Conservation (phyloP, 2,329 filamentous ascomycete species). For the Rutstroemia sydowiana region DNA sequence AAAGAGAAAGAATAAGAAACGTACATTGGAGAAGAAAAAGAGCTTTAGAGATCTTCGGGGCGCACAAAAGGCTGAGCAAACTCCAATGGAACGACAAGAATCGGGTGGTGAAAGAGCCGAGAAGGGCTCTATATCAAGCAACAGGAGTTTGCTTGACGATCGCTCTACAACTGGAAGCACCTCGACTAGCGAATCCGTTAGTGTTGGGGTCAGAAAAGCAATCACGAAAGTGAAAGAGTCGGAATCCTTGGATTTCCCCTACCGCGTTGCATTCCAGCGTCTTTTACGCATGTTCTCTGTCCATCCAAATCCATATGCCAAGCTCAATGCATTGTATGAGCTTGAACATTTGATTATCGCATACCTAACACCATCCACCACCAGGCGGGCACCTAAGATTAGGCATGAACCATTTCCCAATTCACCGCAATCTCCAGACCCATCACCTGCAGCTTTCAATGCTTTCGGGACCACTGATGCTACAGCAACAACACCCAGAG, state of each 20-base stretch:
- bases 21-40: slow-evolving; percentile 55
- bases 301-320: slow-evolving; percentile 79
- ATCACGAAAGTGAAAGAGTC: slow-evolving; percentile 20
- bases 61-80: slow-evolving; percentile 35
- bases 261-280: slow-evolving; percentile 69
- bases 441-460: slow-evolving; percentile 21
- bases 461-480: slow-evolving; percentile 25
- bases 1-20: slow-evolving; percentile 41
- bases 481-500: slow-evolving; percentile 27
- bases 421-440: slow-evolving; percentile 53
- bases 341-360: slow-evolving; percentile 75
- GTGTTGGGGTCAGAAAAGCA: slow-evolving; percentile 15
- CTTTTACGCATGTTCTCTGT: slow-evolving; percentile 82
- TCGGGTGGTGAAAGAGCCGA: slow-evolving; percentile 20
- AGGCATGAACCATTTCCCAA: slow-evolving; percentile 24
- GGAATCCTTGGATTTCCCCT: slow-evolving; percentile 58
- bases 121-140: slow-evolving; percentile 16
- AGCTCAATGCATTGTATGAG: slow-evolving; percentile 76
- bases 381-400: slow-evolving; percentile 23
- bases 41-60: slow-evolving; percentile 59
- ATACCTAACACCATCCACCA: slow-evolving; percentile 53
- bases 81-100: slow-evolving; percentile 19
- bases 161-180: slow-evolving; percentile 25
- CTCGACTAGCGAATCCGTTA: slow-evolving; percentile 22
- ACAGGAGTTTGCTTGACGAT: slow-evolving; percentile 18